phyloP scores from a whole-genome alignment of 805 yeast species.

The Candida dajiaensis region DNA sequence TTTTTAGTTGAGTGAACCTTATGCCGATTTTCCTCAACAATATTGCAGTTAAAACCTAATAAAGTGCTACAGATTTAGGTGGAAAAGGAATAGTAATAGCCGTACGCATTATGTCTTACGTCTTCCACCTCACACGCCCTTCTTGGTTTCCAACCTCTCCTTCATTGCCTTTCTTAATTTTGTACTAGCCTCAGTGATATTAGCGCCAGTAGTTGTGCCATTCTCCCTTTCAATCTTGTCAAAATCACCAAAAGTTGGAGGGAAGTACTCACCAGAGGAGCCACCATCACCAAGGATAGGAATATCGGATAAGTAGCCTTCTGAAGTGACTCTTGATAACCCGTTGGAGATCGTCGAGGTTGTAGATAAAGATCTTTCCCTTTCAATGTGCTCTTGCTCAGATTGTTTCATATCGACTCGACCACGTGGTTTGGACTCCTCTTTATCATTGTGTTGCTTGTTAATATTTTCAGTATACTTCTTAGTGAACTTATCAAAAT shows the following conservation, averaged over 20 bases:
- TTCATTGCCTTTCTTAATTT: slow-evolving; percentile 13
- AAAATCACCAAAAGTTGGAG: not conserved
- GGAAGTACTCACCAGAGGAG: not conserved
- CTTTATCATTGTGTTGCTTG: slow-evolving; percentile 23
- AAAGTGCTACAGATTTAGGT: too few species aligned
- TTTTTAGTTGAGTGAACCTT: too few species aligned
- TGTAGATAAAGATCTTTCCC: slow-evolving; percentile 14
- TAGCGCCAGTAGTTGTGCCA: not conserved
- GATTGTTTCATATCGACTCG: slow-evolving; percentile 18
- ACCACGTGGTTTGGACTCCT: slow-evolving; percentile 25
- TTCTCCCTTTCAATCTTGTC: not conserved
- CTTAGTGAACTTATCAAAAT: slow-evolving; percentile 45
- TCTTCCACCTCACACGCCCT: too few species aligned
- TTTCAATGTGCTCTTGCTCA: not conserved
- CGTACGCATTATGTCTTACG: too few species aligned
- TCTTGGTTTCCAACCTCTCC: slow-evolving; percentile 1
- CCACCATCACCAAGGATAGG: slow-evolving; percentile 44
- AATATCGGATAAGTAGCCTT: slow-evolving; percentile 54
- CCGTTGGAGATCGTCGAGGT: slow-evolving; percentile 43
- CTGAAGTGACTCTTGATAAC: slow-evolving; percentile 55
- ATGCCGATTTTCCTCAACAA: too few species aligned
- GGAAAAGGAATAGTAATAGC: too few species aligned
- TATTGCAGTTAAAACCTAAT: too few species aligned
- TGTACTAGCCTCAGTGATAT: slow-evolving; percentile 3
- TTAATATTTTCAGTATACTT: slow-evolving; percentile 7